A percentile compares a stretch with the other conserved stretches of the same genome.
These are phyloP conservation scores for Xylaria sp. DNA, from an alignment of 2,329 filamentous ascomycete genomes.

Conservation along the genomic window DNA sequence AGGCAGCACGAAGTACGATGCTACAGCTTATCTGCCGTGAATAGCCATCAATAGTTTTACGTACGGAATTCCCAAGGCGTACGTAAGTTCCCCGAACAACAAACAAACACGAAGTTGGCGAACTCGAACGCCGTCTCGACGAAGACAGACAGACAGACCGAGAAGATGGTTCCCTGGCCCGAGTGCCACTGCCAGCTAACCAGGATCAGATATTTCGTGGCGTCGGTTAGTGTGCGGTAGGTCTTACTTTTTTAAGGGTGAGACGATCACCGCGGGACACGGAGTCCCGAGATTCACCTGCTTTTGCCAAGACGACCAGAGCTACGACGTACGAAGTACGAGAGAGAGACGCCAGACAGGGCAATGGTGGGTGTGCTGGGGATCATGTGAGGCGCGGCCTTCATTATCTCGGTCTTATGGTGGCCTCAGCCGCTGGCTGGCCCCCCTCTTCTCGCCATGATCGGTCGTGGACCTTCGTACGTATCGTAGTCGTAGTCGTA, in stretches of 20 bases:
- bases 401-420: background rate
- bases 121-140: background rate
- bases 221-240: background rate
- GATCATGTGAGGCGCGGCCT: background rate
- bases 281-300: background rate
- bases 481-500: background rate
- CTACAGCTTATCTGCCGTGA: background rate
- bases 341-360: background rate
- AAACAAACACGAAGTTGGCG: background rate
- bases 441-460: background rate
- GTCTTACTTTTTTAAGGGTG: constrained; percentile 1
- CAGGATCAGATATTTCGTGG: constrained; percentile 1
- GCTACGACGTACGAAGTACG: background rate
- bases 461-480: background rate
- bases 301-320: constrained; percentile 3
- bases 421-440: constrained; percentile 1
- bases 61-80: background rate
- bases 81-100: background rate
- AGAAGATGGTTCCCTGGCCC: background rate
- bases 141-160: background rate
- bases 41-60: background rate
- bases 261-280: background rate
- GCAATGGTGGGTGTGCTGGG: background rate
- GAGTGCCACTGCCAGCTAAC: background rate
- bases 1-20: background rate